Evolutionary conservation across 257 asterid genomes (phyloP), one percentile per base, ranked within the genome.

Genomic region (Penstemon davidsonii): DNA sequence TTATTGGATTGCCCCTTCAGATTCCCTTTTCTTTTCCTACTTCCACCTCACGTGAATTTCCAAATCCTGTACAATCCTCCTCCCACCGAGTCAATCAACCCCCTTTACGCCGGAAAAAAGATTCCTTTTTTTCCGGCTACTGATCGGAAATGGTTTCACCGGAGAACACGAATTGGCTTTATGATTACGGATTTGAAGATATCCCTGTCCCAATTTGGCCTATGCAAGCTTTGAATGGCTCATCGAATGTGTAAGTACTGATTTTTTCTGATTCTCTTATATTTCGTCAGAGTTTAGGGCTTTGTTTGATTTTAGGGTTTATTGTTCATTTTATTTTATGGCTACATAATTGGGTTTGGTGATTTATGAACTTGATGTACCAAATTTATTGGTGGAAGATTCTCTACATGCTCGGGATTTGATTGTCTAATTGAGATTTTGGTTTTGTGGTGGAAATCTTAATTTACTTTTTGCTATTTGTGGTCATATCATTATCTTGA

Each of bases 151-250:
- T 91, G 97, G 96, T 84, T 79, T 79, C 85, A 2, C 95, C 88
- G 81, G 96, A 88, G 55, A 81, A 46, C 75, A 88, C 97, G 50
- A 85, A 91, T 70, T 91, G 97, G 97, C 85, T 91, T 38, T 88
- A 80, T 66, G 97, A 91, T 75, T 88, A 88, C 44, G 96, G 86
- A 47, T 76, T 86, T 36, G 97, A 80, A 73, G 98, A 85, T 47
- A 82, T 84, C 12, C 13, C 86, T 7, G 86, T 59, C 9, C 84
- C 93, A n/a, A 42, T n/a, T 89, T 49, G 92, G 96, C 80, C 96
- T 56, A 44, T 79, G 41, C 96, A 82, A 40, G 53, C 88, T 42
- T 57, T 84, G 72, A 86, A 87, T 75, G 86, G 79, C 67, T 81
- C 96, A 6, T 75, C 84, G 6, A 84, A 75, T 78, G 73, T 78